Conservation (phyloP, 305 asterid species). For the Rubia tinctorum region DNA sequence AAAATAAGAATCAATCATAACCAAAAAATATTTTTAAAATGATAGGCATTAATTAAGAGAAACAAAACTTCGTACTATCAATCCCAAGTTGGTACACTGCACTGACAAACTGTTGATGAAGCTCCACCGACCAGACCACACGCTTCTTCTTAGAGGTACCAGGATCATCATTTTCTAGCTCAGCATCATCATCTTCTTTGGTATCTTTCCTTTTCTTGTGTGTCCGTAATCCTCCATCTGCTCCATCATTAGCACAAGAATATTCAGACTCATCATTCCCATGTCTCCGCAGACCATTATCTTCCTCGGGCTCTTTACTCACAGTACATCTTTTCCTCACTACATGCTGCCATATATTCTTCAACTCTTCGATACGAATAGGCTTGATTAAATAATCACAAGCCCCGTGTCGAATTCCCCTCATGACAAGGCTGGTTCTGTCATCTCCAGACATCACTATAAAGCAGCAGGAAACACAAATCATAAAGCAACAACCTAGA, state of each 20-base stretch:
- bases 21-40: neutral
- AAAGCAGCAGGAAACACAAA: constrained; percentile 19
- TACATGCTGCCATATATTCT: constrained; percentile 88
- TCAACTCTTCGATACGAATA: constrained; percentile 66
- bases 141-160: constrained; percentile 72
- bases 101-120: constrained; percentile 81
- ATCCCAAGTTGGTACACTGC: constrained; percentile 88
- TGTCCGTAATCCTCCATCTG: constrained; percentile 38
- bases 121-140: constrained; percentile 95
- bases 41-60: neutral
- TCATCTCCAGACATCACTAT: constrained; percentile 89
- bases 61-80: constrained; percentile 54
- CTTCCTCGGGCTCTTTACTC: constrained; percentile 61
- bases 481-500: neutral
- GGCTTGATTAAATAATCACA: constrained; percentile 88
- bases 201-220: constrained; percentile 57
- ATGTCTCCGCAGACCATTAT: constrained; percentile 41
- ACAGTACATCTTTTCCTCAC: constrained; percentile 60
- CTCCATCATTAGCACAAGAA: constrained; percentile 49
- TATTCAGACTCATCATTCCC: constrained; percentile 51
- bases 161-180: constrained; percentile 60
- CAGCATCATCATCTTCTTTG: constrained; percentile 62
- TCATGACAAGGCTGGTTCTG: constrained; percentile 64
- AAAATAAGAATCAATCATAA: neutral
- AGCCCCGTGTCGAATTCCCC: constrained; percentile 81